Base-by-base conservation (phyloP, 805 yeast genomes). In the Pichia paraexigua region DNA sequence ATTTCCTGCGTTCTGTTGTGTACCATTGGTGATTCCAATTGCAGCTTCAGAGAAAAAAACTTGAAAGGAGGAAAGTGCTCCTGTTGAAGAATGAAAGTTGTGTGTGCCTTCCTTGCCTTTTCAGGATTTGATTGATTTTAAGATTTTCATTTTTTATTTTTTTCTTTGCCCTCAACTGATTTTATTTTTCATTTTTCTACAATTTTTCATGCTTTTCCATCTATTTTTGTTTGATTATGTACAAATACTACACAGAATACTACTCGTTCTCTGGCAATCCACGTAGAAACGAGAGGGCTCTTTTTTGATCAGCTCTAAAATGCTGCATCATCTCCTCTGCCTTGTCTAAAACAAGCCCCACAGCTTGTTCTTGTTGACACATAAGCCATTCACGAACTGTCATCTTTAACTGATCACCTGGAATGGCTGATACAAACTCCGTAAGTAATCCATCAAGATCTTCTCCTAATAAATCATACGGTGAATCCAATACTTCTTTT, bases 331-430 rank as follows among this genome's bases (percentile, higher is more conserved):
- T 73, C 32, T 63, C 67, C 5, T 72, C 70, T 37, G 81, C 71
- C 28, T 76, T 74, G 28, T 71, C 70, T 35, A 71, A 63, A 7
- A 84, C 70, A 45, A 79, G 70, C 27, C 64, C 64, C 42, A 74
- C 74, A 22, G 85, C 82, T 55, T 76, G 78, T 13, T 67, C 65
- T 0, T 88, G 85, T 58, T 77, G 76, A 56, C 74, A 71, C 30
- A 61, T 60, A 21, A 86, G 66, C 95, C 95, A 89, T 53, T 85
- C 78, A 46, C 74, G 72, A n/a, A 88, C 76, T 0, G 85, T 78
- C 84, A 83, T 80, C 13, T 77, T 72, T 57, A 86, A 71, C 60
- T 86, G 90, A 25, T 77, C 77, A 30, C 76, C 80, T 0, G 92
- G 91, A 79, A 86, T 80, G 43, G 79, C 80, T 1, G 81, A 73